Conservation (phyloP, 2,329 filamentous ascomycete genomes). For the Fusarium secorum region DNA sequence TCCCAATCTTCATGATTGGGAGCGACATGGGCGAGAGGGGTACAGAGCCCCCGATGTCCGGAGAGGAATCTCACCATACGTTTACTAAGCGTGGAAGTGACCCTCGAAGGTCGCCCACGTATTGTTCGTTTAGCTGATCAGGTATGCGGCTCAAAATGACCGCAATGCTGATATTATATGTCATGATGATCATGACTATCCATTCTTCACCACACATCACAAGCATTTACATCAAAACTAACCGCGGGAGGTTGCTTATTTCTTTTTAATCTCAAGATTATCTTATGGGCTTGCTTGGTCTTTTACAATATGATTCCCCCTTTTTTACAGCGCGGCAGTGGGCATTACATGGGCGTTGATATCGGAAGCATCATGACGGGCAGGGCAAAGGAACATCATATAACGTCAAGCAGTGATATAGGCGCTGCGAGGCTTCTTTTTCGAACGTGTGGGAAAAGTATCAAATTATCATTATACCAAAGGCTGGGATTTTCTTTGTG, state of each 20-base stretch:
- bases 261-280: neutral
- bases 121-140: slow-evolving; percentile 10
- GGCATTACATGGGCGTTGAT: slow-evolving; percentile 40
- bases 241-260: neutral
- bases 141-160: neutral
- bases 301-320: slow-evolving; percentile 32
- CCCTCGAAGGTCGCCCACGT: slow-evolving; percentile 16
- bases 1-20: slow-evolving; percentile 42
- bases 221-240: neutral
- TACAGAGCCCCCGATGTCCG: slow-evolving; percentile 41
- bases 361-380: slow-evolving; percentile 18
- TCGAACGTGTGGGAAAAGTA: slow-evolving; percentile 14
- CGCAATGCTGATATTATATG: neutral
- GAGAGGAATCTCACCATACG: slow-evolving; percentile 43
- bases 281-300: slow-evolving; percentile 10
- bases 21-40: slow-evolving; percentile 48
- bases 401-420: slow-evolving; percentile 2
- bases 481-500: neutral
- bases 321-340: slow-evolving; percentile 22
- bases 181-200: slow-evolving; percentile 7
- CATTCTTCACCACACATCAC: neutral
- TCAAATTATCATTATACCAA: slow-evolving; percentile 18
- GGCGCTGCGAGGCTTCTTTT: slow-evolving; percentile 14
- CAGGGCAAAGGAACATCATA: neutral
- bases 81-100: slow-evolving; percentile 39